Evolutionary conservation across 1,284 basidiomycete species (phyloP).

Genomic region (Marasmius oreades): DNA sequence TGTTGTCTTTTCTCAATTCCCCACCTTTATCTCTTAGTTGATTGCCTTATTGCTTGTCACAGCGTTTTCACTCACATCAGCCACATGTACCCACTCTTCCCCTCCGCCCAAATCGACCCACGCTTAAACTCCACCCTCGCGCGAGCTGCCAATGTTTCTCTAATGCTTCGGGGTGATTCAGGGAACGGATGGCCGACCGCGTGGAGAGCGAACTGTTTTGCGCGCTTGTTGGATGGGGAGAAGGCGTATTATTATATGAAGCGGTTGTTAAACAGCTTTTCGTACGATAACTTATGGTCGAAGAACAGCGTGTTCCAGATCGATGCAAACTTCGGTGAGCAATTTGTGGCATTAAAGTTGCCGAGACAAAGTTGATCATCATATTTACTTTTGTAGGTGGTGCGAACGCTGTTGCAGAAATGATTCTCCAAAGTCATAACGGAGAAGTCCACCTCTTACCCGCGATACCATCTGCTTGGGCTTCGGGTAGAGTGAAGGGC

Average conservation of each 20-base stretch:
- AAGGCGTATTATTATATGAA: conserved; percentile 17
- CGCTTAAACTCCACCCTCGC: conserved; percentile 16
- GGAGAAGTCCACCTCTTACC: conserved; percentile 19
- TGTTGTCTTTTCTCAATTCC: not conserved
- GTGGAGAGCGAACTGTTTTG: conserved; percentile 15
- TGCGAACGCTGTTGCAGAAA: conserved; percentile 15
- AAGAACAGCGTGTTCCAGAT: conserved; percentile 15
- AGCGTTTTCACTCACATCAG: conserved; percentile 17
- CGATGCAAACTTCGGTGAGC: conserved; percentile 15
- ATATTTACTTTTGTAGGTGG: conserved; percentile 3
- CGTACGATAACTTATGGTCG: conserved; percentile 16
- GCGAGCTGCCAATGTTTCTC: conserved; percentile 15
- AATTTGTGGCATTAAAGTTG: not conserved
- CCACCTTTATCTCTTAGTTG: not conserved
- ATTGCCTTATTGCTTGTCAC: not conserved
- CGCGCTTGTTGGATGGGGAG: conserved; percentile 15
- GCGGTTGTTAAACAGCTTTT: conserved; percentile 9
- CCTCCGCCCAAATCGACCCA: conserved; percentile 18
- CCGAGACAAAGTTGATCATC: not conserved
- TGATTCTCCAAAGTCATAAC: conserved; percentile 19
- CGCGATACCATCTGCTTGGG: conserved; percentile 16
- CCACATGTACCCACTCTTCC: conserved; percentile 17
- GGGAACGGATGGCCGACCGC: conserved; percentile 18
- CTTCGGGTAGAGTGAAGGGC: conserved; percentile 13
- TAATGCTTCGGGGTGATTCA: conserved; percentile 17